These are phyloP conservation scores for Metschnikowia aberdeeniae DNA, from an alignment of 805 yeast genomes.

Conservation along the genomic window DNA sequence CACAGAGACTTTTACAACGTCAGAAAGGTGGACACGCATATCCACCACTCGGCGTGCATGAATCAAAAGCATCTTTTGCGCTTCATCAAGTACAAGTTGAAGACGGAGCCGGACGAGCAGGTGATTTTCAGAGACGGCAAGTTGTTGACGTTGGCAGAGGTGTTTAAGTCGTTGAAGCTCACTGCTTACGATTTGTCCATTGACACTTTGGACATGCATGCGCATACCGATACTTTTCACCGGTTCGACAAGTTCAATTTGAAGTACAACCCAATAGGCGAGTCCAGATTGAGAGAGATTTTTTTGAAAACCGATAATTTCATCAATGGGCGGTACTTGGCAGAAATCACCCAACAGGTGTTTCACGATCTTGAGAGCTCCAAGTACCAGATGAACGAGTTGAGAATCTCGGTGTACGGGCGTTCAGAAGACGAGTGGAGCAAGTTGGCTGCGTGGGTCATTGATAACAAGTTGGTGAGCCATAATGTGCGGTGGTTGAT, in stretches of 20 bases:
- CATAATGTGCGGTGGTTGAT: constrained; percentile 96
- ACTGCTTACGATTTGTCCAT: constrained; percentile 94
- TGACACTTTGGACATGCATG: constrained; percentile 98
- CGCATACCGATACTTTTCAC: constrained; percentile 97
- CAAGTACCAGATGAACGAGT: constrained; percentile 96
- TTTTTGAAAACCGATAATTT: constrained; percentile 94
- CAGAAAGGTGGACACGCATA: constrained; percentile 96
- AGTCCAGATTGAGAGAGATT: constrained; percentile 93
- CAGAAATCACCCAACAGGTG: constrained; percentile 92
- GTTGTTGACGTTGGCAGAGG: constrained; percentile 80
- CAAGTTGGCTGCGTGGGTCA: constrained; percentile 89
- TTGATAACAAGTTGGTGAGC: constrained; percentile 85
- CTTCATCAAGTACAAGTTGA: constrained; percentile 90
- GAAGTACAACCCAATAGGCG: constrained; percentile 97
- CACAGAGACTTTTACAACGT: constrained; percentile 97
- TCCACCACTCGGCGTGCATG: constrained; percentile 99
- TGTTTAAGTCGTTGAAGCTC: constrained; percentile 82
- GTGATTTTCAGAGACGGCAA: constrained; percentile 93
- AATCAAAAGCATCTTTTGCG: constrained; percentile 94
- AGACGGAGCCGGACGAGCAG: constrained; percentile 78
- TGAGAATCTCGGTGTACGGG: constrained; percentile 92
- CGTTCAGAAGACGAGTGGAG: constrained; percentile 91
- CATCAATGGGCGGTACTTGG: constrained; percentile 82
- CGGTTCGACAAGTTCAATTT: constrained; percentile 95
- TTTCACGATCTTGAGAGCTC: constrained; percentile 91